phyloP scores from a whole-genome alignment of 805 yeast genomes.

The Lipomyces lipofer region DNA sequence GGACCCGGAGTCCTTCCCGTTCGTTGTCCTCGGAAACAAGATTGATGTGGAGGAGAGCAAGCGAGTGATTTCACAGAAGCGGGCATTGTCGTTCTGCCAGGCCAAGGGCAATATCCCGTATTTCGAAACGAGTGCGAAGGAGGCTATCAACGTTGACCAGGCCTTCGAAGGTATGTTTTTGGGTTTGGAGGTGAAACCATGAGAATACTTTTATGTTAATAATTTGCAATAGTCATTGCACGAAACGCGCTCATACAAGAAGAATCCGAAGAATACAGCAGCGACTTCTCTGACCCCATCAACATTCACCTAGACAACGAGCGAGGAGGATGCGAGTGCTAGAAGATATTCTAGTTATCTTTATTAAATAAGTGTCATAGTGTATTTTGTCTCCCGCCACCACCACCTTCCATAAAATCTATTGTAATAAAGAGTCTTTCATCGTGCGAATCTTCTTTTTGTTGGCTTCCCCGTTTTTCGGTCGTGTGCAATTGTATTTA shows the following conservation, averaged over 20 bases:
- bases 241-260: conserved; percentile 95
- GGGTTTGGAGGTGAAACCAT: background rate
- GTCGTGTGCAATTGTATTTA: background rate
- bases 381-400: no score
- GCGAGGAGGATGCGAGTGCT: conserved; percentile 73
- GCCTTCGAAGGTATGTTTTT: conserved; percentile 69
- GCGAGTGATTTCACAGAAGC: conserved; percentile 63
- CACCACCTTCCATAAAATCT: no score
- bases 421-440: no score
- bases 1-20: conserved; percentile 94
- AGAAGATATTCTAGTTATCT: conserved; percentile 14
- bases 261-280: conserved; percentile 84
- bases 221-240: conserved; percentile 58
- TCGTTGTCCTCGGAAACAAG: conserved; percentile 91
- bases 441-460: no score
- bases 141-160: conserved; percentile 88
- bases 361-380: background rate
- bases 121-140: conserved; percentile 97
- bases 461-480: no score
- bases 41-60: conserved; percentile 91
- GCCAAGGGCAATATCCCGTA: conserved; percentile 80
- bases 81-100: conserved; percentile 62
- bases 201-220: background rate
- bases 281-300: conserved; percentile 94
- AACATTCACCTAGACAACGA: conserved; percentile 91